Evolutionary conservation across 2,329 filamentous ascomycete genomes (phyloP).

Genomic region (Alternaria solani): DNA sequence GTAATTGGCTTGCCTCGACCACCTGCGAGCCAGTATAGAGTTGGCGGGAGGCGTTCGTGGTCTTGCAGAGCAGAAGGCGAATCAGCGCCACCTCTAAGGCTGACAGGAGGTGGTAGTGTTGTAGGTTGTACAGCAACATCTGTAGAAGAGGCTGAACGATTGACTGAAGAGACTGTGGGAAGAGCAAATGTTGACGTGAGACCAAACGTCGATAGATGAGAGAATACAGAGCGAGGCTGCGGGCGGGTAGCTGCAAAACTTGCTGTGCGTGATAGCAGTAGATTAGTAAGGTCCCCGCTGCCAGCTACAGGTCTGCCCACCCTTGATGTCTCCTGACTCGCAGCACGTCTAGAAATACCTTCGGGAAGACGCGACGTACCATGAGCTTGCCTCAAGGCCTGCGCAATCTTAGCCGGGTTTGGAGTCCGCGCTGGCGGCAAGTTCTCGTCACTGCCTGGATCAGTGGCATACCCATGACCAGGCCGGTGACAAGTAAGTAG

Average conservation of each 20-base stretch:
- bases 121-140: neutral
- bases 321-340: neutral
- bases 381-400: neutral
- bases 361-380: conserved; percentile 7
- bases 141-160: neutral
- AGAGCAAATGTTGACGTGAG: neutral
- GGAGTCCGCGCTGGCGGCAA: neutral
- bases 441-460: neutral
- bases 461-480: neutral
- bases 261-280: neutral
- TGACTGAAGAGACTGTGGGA: neutral
- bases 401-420: neutral
- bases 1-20: conserved; percentile 24
- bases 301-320: neutral
- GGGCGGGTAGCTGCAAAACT: neutral
- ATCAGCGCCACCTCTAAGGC: conserved; percentile 30
- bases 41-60: conserved; percentile 23
- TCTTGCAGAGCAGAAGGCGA: conserved; percentile 7
- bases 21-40: conserved; percentile 38
- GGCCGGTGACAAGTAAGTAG: conserved; percentile 10
- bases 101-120: neutral
- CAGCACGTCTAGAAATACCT: neutral
- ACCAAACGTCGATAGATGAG: neutral
- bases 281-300: neutral
- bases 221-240: neutral